phyloP scores from a whole-genome alignment of 345 rosid genomes.

The Erodium maritimum region DNA sequence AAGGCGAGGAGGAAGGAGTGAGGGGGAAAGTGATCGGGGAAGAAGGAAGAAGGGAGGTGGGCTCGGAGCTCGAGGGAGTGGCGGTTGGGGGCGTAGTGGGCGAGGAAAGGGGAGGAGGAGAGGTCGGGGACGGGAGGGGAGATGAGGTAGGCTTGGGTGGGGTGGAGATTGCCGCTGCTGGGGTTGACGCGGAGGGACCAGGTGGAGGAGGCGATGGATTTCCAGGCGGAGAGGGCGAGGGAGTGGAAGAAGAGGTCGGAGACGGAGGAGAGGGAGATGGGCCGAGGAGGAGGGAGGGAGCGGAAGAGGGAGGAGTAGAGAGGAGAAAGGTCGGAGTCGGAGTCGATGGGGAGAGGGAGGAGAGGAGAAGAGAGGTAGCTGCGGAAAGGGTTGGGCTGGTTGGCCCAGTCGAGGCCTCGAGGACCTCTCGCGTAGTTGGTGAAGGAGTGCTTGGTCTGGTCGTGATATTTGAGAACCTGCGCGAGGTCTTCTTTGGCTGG shows the following conservation, averaged over 20 bases:
- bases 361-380: conserved; percentile 57
- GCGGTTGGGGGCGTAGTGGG: conserved; percentile 75
- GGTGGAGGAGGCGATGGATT: conserved; percentile 58
- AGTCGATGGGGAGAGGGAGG: conserved; percentile 37
- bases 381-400: conserved; percentile 88
- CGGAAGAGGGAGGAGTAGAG: conserved; percentile 45
- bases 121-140: conserved; percentile 45
- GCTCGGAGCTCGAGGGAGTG: conserved; percentile 78
- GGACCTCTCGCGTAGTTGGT: conserved; percentile 67
- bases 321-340: conserved; percentile 17
- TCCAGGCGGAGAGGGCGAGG: conserved; percentile 92
- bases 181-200: conserved; percentile 96
- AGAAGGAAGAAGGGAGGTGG: conserved; percentile 29
- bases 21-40: conserved; percentile 34
- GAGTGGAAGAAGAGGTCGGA: conserved; percentile 63
- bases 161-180: conserved; percentile 87
- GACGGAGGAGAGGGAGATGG: conserved; percentile 41
- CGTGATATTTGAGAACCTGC: conserved; percentile 53
- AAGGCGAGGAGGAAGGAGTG: conserved; percentile 54
- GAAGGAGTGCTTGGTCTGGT: conserved; percentile 67
- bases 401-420: conserved; percentile 84
- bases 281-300: conserved; percentile 49
- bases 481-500: conserved; percentile 13
- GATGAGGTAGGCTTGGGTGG: conserved; percentile 67
- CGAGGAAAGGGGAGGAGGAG: conserved; percentile 42